phyloP scores from a whole-genome alignment of 2,329 filamentous ascomycete species.

The Albifimbria verrucaria region DNA sequence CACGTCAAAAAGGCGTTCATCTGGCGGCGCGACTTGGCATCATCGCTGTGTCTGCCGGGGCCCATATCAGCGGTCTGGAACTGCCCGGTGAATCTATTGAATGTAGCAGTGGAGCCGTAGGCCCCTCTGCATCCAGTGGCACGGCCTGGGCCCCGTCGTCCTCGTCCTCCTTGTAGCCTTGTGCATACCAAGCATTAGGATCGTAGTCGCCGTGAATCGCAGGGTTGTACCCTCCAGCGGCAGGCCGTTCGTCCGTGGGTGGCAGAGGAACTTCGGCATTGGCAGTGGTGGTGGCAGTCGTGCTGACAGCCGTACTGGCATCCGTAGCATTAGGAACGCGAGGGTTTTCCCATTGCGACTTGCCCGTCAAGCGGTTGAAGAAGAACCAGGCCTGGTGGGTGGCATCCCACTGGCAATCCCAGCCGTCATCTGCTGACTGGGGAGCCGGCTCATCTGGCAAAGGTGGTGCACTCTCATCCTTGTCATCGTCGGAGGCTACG shows the following conservation, averaged over 20 bases:
- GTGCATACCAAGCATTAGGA: conserved; percentile 90
- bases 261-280: conserved; percentile 20
- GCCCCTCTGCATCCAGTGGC: conserved; percentile 40
- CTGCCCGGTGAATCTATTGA: conserved; percentile 86
- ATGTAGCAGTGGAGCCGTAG: conserved; percentile 70
- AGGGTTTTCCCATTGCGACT: conserved; percentile 83
- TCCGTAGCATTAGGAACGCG: conserved; percentile 55
- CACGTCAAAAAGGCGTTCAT: conserved; percentile 96
- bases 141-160: conserved; percentile 12
- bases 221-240: conserved; percentile 83
- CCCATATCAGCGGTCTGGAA: conserved; percentile 69
- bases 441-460: conserved; percentile 41
- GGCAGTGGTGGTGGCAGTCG: conserved; percentile 19
- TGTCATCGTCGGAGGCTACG: no score
- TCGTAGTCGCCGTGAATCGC: conserved; percentile 97
- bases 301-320: conserved; percentile 24
- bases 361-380: conserved; percentile 73
- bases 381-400: conserved; percentile 73
- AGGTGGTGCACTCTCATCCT: conserved; percentile 26
- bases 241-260: conserved; percentile 32
- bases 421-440: conserved; percentile 67
- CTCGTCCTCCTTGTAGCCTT: conserved; percentile 42
- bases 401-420: conserved; percentile 77
- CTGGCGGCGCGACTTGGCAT: conserved; percentile 82
- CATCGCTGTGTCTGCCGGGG: conserved; percentile 77